A percentile compares a stretch with the other conserved stretches of the same genome.
Conservation (phyloP, 257 asterid species). For the Parsonsia alboflavescens region DNA sequence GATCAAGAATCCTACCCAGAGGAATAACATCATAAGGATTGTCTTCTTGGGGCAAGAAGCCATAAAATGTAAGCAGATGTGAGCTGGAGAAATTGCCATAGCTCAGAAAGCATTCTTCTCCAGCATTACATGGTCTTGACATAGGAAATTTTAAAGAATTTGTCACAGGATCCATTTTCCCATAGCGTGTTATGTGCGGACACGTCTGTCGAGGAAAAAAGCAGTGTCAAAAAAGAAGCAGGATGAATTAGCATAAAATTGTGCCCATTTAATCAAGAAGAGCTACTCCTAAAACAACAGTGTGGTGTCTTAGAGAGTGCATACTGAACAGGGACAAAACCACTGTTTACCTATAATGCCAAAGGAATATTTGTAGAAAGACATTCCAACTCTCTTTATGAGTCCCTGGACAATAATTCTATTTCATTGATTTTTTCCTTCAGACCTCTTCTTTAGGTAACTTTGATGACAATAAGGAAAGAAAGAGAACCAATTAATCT, state of each 20-base stretch:
- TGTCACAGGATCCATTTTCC: conserved; percentile 58
- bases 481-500: not conserved
- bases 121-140: conserved; percentile 69
- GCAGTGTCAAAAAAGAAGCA: conserved; percentile 10
- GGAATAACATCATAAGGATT: conserved; percentile 78
- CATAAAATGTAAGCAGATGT: conserved; percentile 84
- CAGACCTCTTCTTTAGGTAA: not conserved
- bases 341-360: not conserved
- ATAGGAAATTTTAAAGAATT: conserved; percentile 62
- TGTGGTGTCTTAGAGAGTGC: not conserved
- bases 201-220: conserved; percentile 43
- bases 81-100: conserved; percentile 84
- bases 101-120: conserved; percentile 87
- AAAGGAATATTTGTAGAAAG: not conserved
- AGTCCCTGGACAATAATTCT: too few relatives aligned
- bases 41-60: conserved; percentile 73
- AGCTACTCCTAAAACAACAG: not conserved
- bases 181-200: conserved; percentile 82
- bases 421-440: not conserved
- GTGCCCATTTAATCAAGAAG: not conserved
- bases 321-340: not conserved
- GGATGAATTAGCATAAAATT: not conserved
- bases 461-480: not conserved
- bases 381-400: not conserved
- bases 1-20: conserved; percentile 51